These are phyloP conservation scores for Hepatocystis sp. DNA, from an alignment of 169 alveolate species.

Conservation along the genomic window DNA sequence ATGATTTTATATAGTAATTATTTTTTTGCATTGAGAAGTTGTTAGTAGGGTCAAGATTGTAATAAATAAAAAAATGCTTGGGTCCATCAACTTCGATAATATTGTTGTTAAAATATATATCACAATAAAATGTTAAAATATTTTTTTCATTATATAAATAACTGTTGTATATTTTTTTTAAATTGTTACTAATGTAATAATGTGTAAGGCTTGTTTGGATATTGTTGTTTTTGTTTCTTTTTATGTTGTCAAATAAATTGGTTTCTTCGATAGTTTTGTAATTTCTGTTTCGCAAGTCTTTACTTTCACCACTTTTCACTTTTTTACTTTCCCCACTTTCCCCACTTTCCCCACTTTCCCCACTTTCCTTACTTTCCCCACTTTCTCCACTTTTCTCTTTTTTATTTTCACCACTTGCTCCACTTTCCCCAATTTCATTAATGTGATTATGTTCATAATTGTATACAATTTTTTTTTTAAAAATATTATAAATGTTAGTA, in stretches of 20 bases:
- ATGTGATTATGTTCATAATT: neutral
- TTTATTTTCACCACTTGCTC: no score
- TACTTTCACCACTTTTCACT: no score
- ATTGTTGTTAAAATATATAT: constrained; percentile 69
- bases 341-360: no score
- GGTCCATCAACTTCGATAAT: constrained; percentile 75
- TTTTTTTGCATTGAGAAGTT: no score
- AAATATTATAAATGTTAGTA: constrained; percentile 1
- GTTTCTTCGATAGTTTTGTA: constrained; percentile 27
- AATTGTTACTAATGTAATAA: constrained; percentile 66
- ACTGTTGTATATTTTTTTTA: constrained; percentile 21
- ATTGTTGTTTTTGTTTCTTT: constrained; percentile 66
- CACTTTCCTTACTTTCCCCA: no score
- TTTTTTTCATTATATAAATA: constrained; percentile 63
- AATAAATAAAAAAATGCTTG: constrained; percentile 61
- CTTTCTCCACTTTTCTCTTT: no score
- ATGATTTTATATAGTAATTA: constrained; percentile 5
- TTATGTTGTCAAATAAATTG: constrained; percentile 35
- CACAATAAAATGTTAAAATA: constrained; percentile 69
- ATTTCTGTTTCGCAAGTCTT: neutral
- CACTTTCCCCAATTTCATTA: no score
- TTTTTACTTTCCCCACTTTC: no score
- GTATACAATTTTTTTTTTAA: constrained; percentile 6
- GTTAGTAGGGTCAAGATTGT: constrained; percentile 2
- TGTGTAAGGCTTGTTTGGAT: constrained; percentile 74